Conservation (phyloP, 176 grass and related monocot genomes). For the Avena sativa region DNA sequence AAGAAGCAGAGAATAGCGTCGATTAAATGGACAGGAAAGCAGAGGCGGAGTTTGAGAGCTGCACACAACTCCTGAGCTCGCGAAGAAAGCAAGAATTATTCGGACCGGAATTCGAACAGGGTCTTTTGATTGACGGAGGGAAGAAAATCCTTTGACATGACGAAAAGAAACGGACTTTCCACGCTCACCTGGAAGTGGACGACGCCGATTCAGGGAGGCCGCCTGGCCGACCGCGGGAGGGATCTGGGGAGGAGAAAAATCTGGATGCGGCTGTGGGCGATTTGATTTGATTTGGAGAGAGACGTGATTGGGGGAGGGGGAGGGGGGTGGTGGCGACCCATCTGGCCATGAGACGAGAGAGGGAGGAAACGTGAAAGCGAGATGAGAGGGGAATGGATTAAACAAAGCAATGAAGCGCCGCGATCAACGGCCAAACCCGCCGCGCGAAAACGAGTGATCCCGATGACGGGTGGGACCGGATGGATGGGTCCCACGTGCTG, state of each 20-base stretch:
- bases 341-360: constrained; percentile 26
- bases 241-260: constrained; percentile 42
- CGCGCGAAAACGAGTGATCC: too few species aligned
- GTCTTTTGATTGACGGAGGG: neutral
- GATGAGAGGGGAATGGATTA: constrained; percentile 1
- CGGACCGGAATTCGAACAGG: neutral
- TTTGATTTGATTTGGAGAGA: neutral
- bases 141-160: neutral
- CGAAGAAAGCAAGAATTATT: neutral
- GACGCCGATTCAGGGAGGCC: neutral
- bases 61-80: neutral
- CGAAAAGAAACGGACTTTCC: neutral
- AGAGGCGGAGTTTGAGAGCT: neutral
- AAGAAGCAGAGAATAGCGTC: neutral
- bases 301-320: neutral
- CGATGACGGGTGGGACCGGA: neutral
- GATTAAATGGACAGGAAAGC: neutral
- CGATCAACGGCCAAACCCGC: neutral
- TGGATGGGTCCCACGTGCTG: accelerated
- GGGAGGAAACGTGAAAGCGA: constrained; percentile 7
- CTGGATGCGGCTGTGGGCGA: constrained; percentile 22
- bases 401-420: neutral
- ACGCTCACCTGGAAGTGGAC: neutral
- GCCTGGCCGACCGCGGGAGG: neutral
- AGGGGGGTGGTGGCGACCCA: neutral